A percentile compares a stretch with the other conserved stretches of the same genome.
Evolutionary conservation across 371 early-diverging fungal species (phyloP).

Genomic region (Mucor indicus): DNA sequence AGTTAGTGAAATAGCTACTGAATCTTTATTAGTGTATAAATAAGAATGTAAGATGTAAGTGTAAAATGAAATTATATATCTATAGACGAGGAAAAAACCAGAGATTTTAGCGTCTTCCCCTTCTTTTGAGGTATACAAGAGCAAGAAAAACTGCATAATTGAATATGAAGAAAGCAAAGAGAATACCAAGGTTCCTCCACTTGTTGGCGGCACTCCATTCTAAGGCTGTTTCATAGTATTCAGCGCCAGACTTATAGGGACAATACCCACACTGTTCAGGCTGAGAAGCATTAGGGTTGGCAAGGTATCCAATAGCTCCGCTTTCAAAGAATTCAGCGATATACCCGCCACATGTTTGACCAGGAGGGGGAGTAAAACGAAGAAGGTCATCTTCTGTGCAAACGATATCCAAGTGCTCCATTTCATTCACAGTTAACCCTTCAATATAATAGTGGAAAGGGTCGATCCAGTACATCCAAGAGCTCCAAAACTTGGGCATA

Average conservation of each 20-base stretch:
- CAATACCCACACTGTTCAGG: slow-evolving; percentile 59
- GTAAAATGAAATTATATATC: too few species aligned
- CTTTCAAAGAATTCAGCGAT: slow-evolving; percentile 42
- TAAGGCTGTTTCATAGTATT: slow-evolving; percentile 36
- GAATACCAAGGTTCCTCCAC: slow-evolving; percentile 67
- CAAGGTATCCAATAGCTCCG: slow-evolving; percentile 53
- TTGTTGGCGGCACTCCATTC: slow-evolving; percentile 42
- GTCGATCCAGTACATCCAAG: slow-evolving; percentile 72
- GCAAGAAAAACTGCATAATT: slow-evolving; percentile 41
- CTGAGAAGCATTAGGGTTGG: slow-evolving; percentile 39
- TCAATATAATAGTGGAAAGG: slow-evolving; percentile 70
- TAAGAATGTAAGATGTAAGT: neutral
- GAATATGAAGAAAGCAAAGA: slow-evolving; percentile 49
- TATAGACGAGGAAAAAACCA: too few species aligned
- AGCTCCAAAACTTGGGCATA: slow-evolving; percentile 68
- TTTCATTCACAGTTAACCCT: slow-evolving; percentile 61
- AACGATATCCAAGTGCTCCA: slow-evolving; percentile 37
- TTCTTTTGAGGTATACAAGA: slow-evolving; percentile 22
- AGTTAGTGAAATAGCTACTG: too few species aligned
- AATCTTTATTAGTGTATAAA: neutral
- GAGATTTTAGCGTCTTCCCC: slow-evolving; percentile 22
- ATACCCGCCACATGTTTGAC: slow-evolving; percentile 60
- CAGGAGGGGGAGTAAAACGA: slow-evolving; percentile 51
- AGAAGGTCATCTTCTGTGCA: slow-evolving; percentile 51
- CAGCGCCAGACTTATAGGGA: slow-evolving; percentile 49